Conservation (phyloP, 2,329 filamentous ascomycete species). For the Aspergillus sp. region DNA sequence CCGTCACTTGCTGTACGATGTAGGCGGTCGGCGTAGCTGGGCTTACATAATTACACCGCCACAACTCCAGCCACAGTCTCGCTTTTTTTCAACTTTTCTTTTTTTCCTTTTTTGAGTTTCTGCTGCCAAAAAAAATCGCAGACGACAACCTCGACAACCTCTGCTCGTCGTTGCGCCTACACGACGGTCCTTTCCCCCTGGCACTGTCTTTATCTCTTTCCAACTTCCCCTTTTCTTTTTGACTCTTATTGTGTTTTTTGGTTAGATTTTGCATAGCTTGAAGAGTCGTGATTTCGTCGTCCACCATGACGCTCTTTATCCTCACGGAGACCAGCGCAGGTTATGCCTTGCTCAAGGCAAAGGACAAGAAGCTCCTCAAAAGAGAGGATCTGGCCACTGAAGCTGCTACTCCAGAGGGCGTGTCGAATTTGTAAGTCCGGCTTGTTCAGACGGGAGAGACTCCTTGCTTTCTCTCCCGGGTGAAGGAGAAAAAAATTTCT, state of each 20-base stretch:
- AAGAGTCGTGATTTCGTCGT: slow-evolving; percentile 19
- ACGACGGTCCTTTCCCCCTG: slow-evolving; percentile 14
- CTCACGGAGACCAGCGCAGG: slow-evolving; percentile 91
- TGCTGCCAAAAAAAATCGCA: slow-evolving; percentile 15
- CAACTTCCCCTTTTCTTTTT: slow-evolving; percentile 13
- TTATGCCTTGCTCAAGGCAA: slow-evolving; percentile 96
- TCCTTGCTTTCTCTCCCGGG: not conserved
- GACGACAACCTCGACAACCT: slow-evolving; percentile 18
- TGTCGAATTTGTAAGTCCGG: slow-evolving; percentile 69
- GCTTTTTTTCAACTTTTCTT: slow-evolving; percentile 27
- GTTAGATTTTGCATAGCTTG: slow-evolving; percentile 13
- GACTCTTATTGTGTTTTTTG: slow-evolving; percentile 9
- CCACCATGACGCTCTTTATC: slow-evolving; percentile 79
- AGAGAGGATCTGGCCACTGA: slow-evolving; percentile 69
- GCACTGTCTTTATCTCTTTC: no score
- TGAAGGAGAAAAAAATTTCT: slow-evolving; percentile 20
- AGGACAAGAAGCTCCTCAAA: slow-evolving; percentile 96
- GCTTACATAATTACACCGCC: slow-evolving; percentile 26
- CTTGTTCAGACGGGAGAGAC: slow-evolving; percentile 5
- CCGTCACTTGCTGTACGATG: no score
- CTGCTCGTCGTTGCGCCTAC: slow-evolving; percentile 19
- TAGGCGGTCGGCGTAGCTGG: no score
- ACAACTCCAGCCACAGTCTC: slow-evolving; percentile 21
- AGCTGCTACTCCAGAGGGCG: slow-evolving; percentile 69
- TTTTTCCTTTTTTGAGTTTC: slow-evolving; percentile 26